These are phyloP conservation scores for Orbilia brochopaga DNA, from an alignment of 2,329 filamentous ascomycete species.

Conservation along the genomic window DNA sequence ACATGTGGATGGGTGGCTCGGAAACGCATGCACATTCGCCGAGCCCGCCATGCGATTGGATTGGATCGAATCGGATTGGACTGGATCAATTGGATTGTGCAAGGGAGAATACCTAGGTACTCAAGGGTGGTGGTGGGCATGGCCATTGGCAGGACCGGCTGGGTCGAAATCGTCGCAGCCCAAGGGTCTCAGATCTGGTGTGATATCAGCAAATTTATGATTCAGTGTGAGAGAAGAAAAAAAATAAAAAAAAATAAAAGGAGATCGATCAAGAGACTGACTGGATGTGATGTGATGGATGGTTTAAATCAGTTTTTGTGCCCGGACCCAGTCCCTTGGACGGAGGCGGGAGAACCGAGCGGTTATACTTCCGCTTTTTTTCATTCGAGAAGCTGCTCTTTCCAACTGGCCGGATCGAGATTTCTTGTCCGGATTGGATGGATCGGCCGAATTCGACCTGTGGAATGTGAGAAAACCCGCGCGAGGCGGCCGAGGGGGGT, in stretches of 20 bases:
- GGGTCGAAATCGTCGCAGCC: conserved; percentile 23
- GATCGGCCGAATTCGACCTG: conserved; percentile 11
- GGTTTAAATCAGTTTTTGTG: conserved; percentile 49
- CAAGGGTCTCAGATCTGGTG: conserved; percentile 46
- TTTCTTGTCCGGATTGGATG: conserved; percentile 37
- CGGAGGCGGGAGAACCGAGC: conserved; percentile 50
- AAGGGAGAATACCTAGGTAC: no score
- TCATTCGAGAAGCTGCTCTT: conserved; percentile 45
- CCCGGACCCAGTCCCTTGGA: conserved; percentile 50
- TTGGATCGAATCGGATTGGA: conserved; percentile 10
- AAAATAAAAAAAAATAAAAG: conserved; percentile 33
- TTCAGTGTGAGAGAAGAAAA: conserved; percentile 30
- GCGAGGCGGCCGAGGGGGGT: conserved; percentile 5
- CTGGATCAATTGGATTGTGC: conserved; percentile 18
- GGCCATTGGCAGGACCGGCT: conserved; percentile 7
- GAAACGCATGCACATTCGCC: conserved; percentile 47
- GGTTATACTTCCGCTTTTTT: conserved; percentile 50
- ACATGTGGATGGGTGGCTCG: conserved; percentile 30
- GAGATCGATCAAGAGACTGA: conserved; percentile 15
- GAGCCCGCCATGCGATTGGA: conserved; percentile 11
- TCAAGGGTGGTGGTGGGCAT: no score
- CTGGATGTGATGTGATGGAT: conserved; percentile 4
- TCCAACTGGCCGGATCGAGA: conserved; percentile 47
- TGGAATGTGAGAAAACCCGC: conserved; percentile 38
- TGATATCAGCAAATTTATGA: conserved; percentile 44